Conservation (phyloP, 2,329 filamentous ascomycete genomes). For the Exophiala bonariae region DNA sequence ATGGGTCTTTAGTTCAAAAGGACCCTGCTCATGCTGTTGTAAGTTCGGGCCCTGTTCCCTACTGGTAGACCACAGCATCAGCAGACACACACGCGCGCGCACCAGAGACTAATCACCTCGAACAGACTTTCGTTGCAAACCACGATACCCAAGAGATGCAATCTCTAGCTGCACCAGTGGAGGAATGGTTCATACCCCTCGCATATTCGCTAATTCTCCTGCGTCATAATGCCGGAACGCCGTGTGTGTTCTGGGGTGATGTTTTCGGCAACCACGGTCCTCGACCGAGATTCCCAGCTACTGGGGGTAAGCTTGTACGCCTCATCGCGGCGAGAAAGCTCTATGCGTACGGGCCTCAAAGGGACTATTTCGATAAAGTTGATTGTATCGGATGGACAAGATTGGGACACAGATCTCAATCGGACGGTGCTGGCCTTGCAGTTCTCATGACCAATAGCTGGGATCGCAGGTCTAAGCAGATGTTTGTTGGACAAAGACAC, state of each 20-base stretch:
- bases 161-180: constrained; percentile 19
- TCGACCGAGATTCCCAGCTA: constrained; percentile 55
- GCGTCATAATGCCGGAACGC: constrained; percentile 57
- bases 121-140: constrained; percentile 47
- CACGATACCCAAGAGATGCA: constrained; percentile 41
- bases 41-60: constrained; percentile 29
- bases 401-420: constrained; percentile 35
- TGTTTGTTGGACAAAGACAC: constrained; percentile 62
- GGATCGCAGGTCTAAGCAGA: constrained; percentile 48
- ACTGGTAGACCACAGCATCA: background rate
- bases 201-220: constrained; percentile 73
- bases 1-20: constrained; percentile 57
- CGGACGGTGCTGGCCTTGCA: constrained; percentile 48
- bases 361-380: constrained; percentile 62
- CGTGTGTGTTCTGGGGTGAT: constrained; percentile 71
- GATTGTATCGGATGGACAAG: constrained; percentile 65
- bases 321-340: constrained; percentile 63
- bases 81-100: no score
- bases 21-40: constrained; percentile 45
- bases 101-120: background rate
- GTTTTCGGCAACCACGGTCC: constrained; percentile 62
- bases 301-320: constrained; percentile 57
- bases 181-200: constrained; percentile 61
- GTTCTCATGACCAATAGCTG: constrained; percentile 58
- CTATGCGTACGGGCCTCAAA: constrained; percentile 66